Base-by-base conservation (phyloP, 2,329 filamentous ascomycete species). In the Rhinocladiella similis region DNA sequence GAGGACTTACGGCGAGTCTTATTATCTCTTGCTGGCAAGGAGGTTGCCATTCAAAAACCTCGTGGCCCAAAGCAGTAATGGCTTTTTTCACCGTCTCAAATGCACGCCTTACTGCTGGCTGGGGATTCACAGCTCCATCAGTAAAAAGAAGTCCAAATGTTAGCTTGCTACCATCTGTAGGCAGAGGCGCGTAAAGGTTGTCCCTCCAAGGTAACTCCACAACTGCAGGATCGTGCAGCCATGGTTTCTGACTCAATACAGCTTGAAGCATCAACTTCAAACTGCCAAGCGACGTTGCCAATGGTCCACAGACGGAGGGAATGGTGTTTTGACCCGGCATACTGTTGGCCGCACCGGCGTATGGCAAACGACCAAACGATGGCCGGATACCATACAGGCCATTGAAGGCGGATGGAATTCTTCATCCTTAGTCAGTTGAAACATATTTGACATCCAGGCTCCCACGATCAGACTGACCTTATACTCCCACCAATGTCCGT, bases 401-500 rank as follows among this genome's bases (percentile, higher is more conserved):
- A 53, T 75, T 74, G 52, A 76, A 80, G 70, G 79, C 76, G 1
- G 79, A 76, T 0, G 75, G 74, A 12, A 75, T 66, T 3, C 75
- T 70, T 49, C 2, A 29, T 12, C 3, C 29, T 20, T 3, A n/a
- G 25, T 46, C 19, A 46, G 43, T n/a, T 25, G 43, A n/a, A 20
- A 29, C 19, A 33, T 12, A 9, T 46, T 10, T 46, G 20, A 70
- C 67, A 27, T 75, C 41, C 75, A 80, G 9, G 82, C 1, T 25
- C 43, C 13, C 10, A 29, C 20, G 13, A 33, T 33, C 6, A 33
- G 29, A 46, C 81, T 4, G 81, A 74, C 1, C 75, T 69, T 35
- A 77, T 73, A 38, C 70, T 73, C 16, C 75, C 75, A 10, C 72
- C 74, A 45, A 87, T 77, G 68, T 87, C 85, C 0, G 84, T 86